Evolutionary conservation across 1,139 yeast species (phyloP), one percentile per base, ranked within the genome.

Genomic region (Geotrichum histeridarum): DNA sequence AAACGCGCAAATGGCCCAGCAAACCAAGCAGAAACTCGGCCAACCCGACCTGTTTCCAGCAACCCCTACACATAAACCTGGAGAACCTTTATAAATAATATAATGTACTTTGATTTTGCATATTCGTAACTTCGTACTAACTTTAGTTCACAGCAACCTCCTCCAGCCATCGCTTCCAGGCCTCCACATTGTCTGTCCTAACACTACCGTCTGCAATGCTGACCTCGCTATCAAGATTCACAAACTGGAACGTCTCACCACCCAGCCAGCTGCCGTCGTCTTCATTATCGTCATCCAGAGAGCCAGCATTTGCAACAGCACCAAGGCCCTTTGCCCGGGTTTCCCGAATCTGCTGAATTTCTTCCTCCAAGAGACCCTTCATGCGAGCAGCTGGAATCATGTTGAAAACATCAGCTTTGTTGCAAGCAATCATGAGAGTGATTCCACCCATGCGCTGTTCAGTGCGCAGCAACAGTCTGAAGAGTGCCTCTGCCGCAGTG

Each of bases 361-460:
- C 95, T 6, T 67, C 59, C 64, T 86, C 93, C 55, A 91, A 69
- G 44, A 81, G 67, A 27, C 73, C 73, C 61, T 74, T 77, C 53
- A 91, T 77, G 64, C 84, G 82, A 53, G 70, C 66, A 8, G 83
- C 76, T 17, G 94, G 93, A 60, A 88, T 79, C 15, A 95, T 81
- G 61, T 88, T 88, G 72, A 93, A 93, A 50, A 84, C 78, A 64
- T 93, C 98, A 46, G 78, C 78, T 67, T 90, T 90, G 72, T 91
- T 93, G 57, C 91, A 81, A 32, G 91, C 94, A 61, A 91, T 73
- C 55, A 87, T 72, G 51, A 84, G 73, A 66, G 86, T 93, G 15
- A 85, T 76, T 1, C 94, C 94, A 14, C 67, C 68, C 22, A 61
- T 56, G 9, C 65, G 60, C 44, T 56, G 54, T 55, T 73, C 74